Base-by-base conservation (phyloP, 2,329 filamentous ascomycete genomes). In the Ophiocordyceps australis region DNA sequence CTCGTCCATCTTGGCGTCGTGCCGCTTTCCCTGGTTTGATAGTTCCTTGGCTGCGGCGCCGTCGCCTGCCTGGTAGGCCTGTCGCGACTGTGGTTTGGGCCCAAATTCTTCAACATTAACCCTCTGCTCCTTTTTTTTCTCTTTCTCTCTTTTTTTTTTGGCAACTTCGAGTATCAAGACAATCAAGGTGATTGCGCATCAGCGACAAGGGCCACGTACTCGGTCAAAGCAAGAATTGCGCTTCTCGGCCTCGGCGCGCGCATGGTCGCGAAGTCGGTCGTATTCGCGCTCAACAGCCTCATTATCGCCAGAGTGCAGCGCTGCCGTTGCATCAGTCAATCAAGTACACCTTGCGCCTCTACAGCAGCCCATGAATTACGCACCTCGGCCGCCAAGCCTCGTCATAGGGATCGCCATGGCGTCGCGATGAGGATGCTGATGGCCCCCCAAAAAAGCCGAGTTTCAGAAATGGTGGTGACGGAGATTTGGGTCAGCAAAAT, bases 41-140 rank as follows among this genome's bases (percentile, higher is more conserved):
- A 93, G 65, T 28, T 79, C 57, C 49, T 94, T 83, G 26, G 89
- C 89, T n/a, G 47, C 57, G 12, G 68, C 81, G 37, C 83, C 80
- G 48, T 95, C 82, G 45, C 86, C 85, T 29, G 59, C 62, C 33
- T 74, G 57, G 58, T 94, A 95, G 14, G 86, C 86, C 45, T 82
- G 60, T 41, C 78, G 74, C 13, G 77, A 65, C 78, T 69, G 30
- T 9, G n/a, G n/a, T n/a, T n/a, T n/a, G n/a, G n/a, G n/a, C n/a
- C n/a, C n/a, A n/a, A n/a, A n/a, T n/a, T n/a, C n/a, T n/a, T n/a
- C n/a, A n/a, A n/a, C n/a, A n/a, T n/a, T n/a, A n/a, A n/a, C n/a
- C n/a, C n/a, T n/a, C n/a, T n/a, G n/a, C n/a, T n/a, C n/a, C n/a
- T n/a, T n/a, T n/a, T n/a, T n/a, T n/a, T n/a, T n/a, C n/a, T n/a